phyloP scores from a whole-genome alignment of 2,329 filamentous ascomycete genomes.

The Rhinocladiella similis region DNA sequence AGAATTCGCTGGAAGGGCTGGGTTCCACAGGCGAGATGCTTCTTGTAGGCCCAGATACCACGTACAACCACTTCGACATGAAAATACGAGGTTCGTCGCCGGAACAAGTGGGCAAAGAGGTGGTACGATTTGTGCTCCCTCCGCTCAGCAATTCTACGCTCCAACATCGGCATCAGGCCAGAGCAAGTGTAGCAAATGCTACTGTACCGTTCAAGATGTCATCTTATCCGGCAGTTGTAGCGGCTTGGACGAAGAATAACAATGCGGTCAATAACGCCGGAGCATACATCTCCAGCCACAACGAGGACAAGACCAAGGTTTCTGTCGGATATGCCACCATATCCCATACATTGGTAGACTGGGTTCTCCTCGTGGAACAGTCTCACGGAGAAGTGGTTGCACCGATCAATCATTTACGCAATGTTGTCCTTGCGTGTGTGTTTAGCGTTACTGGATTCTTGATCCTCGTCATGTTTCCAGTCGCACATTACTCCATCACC shows the following conservation, averaged over 20 bases:
- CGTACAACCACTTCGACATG: constrained; percentile 63
- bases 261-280: constrained; percentile 65
- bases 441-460: constrained; percentile 78
- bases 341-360: constrained; percentile 68
- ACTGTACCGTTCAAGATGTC: constrained; percentile 58
- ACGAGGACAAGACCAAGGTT: constrained; percentile 69
- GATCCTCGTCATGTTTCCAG: constrained; percentile 70
- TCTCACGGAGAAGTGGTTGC: constrained; percentile 70
- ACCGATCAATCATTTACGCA: constrained; percentile 72
- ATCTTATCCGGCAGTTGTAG: constrained; percentile 63
- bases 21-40: constrained; percentile 69
- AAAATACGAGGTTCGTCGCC: constrained; percentile 33
- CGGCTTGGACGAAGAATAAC: constrained; percentile 58
- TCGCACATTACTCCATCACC: constrained; percentile 77
- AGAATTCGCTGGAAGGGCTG: constrained; percentile 67
- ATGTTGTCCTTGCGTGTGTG: constrained; percentile 79
- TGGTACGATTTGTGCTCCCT: constrained; percentile 28
- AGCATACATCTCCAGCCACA: constrained; percentile 65
- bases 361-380: constrained; percentile 81
- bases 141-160: constrained; percentile 20
- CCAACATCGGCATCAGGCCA: constrained; percentile 21
- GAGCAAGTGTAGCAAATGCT: constrained; percentile 31
- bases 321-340: constrained; percentile 79
- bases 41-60: constrained; percentile 66
- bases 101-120: constrained; percentile 38